Base-by-base conservation (phyloP, 208 protist species). In the Perkinsela sp. region DNA sequence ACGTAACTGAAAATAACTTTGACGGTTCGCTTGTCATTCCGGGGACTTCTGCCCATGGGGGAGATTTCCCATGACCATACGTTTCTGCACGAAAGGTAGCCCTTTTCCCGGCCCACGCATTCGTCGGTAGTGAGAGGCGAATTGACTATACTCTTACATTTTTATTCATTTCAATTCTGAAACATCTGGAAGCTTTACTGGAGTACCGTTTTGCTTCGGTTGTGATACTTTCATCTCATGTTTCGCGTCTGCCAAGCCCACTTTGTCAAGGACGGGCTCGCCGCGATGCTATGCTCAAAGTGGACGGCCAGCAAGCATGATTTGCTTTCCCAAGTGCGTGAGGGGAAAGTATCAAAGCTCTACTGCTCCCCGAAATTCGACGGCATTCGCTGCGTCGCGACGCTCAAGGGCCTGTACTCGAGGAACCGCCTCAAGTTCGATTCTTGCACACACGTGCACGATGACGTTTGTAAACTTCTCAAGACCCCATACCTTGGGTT, bases 401-500 rank as follows among this genome's bases (percentile, higher is more conserved):
- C 82, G 15, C 87, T 81, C 75, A 79, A 87, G 73, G 74, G 80
- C 66, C 87, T 92, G 70, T 92, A 90, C 68, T 88, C 81, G 70
- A 82, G 86, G 15, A 78, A 83, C 0, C 83, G 84, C 0, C 88
- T 80, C 6, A 28, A 30, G 66, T 69, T 92, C 6, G 88, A 90
- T 74, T n/a, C 13, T 22, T 57, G 40, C 40, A 6, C 13, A 57
- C 40, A 57, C 22, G 40, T 57, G 40, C 40, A 57, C 22, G 40
- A 6, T 57, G 40, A 57, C 40, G 40, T 57, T 22, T 57, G 40
- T 57, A 6, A 22, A 22, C 40, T 57, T 22, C 40, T 57, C 13
- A n/a, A n/a, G 22, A 57, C 40, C 13, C 40, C 13, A 57, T 57
- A 57, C 40, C 6, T 6, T n/a, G 40, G 22, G 13, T 57, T 57